phyloP scores from a whole-genome alignment of 805 yeast species.

The Candida namnaoensis region DNA sequence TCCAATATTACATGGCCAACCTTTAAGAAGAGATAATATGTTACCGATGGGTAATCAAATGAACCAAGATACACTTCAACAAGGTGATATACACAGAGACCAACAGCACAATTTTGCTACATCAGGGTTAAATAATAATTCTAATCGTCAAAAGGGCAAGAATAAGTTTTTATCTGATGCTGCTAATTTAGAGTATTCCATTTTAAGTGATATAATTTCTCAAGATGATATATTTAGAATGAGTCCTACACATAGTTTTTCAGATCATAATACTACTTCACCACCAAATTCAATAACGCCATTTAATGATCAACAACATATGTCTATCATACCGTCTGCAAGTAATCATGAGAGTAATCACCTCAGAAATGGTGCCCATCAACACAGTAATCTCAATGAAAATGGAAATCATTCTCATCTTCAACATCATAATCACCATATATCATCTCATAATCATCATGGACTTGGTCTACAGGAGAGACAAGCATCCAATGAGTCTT shows the following conservation, averaged over 20 bases:
- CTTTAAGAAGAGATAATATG: neutral
- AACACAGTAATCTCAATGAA: no score
- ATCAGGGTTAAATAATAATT: slow-evolving; percentile 2
- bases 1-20: neutral
- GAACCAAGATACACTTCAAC: neutral
- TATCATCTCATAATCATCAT: neutral
- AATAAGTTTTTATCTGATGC: slow-evolving; percentile 56
- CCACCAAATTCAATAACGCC: slow-evolving; percentile 2
- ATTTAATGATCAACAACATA: no score
- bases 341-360: no score
- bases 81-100: neutral
- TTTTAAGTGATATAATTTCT: slow-evolving; percentile 55
- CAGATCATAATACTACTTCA: slow-evolving; percentile 4
- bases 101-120: neutral
- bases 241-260: slow-evolving; percentile 2
- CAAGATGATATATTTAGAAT: slow-evolving; percentile 15
- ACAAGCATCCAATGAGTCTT: slow-evolving; percentile 2
- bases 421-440: no score
- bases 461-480: neutral
- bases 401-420: no score
- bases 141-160: slow-evolving; percentile 17
- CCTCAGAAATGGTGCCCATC: no score
- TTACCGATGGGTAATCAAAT: no score
- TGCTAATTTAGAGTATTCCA: slow-evolving; percentile 65
- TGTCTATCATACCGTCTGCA: no score